Base-by-base conservation (phyloP, 305 asterid species). In the Fraxinus baroniana region DNA sequence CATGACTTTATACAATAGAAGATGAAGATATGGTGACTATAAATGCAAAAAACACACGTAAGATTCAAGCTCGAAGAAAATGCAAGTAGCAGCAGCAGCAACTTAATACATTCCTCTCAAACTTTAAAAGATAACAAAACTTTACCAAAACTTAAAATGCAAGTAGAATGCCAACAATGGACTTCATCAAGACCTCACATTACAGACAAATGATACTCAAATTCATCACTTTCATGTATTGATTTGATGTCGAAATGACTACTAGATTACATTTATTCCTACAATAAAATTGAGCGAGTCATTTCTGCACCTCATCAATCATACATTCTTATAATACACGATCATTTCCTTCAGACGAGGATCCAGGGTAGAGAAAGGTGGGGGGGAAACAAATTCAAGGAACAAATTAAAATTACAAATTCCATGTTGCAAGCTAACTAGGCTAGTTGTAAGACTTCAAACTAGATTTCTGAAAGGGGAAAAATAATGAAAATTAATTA, bases 381-480 rank as follows among this genome's bases (percentile, higher is more conserved):
- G 57, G 62, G 78, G 64, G 83, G 46, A 4, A 1, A 36, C 41
- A 36, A 33, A 36, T 36, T 36, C 41, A 36, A 36, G 41, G 41
- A 36, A 24, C 7, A 24, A 28, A 66, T 73, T 41, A 66, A 77
- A 66, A 83, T 55, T 15, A 80, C 72, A 78, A 64, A 83, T 70
- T 74, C 74, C 78, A 79, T 82, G 77, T 85, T 85, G 85, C 79
- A 84, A 83, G 72, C 83, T 87, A 78, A 82, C 71, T 78, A 85
- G 87, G 77, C 83, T 81, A 85, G 68, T 82, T 30, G 74, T 46
- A 76, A 87, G 82, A 79, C 83, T 77, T 52, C 70, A 62, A 30
- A 35, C 81, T 41, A 83, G 68, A 84, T 66, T 60, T 70, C 81
- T 80, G 52, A 73, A 24, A 49, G 33, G 74, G 64, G 82, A 73